Conservation (phyloP, 257 asterid species). For the Plantago elongata region DNA sequence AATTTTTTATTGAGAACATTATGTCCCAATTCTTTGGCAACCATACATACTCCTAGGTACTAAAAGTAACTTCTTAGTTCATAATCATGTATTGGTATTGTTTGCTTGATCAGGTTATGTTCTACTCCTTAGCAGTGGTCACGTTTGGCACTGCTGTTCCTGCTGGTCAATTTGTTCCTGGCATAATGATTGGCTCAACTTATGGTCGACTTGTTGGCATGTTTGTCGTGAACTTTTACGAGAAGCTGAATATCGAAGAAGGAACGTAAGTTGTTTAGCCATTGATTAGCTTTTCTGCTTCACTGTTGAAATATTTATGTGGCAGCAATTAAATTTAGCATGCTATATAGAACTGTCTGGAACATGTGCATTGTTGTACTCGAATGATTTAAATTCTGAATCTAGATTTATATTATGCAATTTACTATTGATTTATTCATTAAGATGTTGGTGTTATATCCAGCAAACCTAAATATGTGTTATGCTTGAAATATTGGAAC, state of each 20-base stretch:
- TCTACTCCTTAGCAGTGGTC: slow-evolving; percentile 88
- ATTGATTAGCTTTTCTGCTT: slow-evolving; percentile 5
- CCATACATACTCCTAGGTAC: too few relatives aligned
- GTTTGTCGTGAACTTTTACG: slow-evolving; percentile 87
- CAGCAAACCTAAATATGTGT: not conserved
- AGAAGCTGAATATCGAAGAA: slow-evolving; percentile 81
- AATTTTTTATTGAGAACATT: too few relatives aligned
- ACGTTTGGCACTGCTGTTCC: slow-evolving; percentile 98
- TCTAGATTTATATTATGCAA: too few relatives aligned
- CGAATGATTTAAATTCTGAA: not conserved
- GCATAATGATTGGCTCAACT: slow-evolving; percentile 97
- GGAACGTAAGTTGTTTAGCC: slow-evolving; percentile 74
- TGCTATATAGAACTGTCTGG: too few relatives aligned
- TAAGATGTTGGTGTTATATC: too few relatives aligned
- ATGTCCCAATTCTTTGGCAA: not conserved
- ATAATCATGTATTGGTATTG: not conserved
- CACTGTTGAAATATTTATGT: not conserved
- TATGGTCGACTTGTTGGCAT: slow-evolving; percentile 99
- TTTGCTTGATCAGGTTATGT: slow-evolving; percentile 66
- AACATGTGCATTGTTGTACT: not conserved
- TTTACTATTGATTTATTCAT: too few relatives aligned
- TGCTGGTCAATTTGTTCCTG: slow-evolving; percentile 98
- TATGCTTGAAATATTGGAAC: not conserved
- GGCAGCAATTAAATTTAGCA: not conserved
- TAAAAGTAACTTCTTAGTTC: too few relatives aligned